Conservation (phyloP, 208 protist species). For the Leishmania major region DNA sequence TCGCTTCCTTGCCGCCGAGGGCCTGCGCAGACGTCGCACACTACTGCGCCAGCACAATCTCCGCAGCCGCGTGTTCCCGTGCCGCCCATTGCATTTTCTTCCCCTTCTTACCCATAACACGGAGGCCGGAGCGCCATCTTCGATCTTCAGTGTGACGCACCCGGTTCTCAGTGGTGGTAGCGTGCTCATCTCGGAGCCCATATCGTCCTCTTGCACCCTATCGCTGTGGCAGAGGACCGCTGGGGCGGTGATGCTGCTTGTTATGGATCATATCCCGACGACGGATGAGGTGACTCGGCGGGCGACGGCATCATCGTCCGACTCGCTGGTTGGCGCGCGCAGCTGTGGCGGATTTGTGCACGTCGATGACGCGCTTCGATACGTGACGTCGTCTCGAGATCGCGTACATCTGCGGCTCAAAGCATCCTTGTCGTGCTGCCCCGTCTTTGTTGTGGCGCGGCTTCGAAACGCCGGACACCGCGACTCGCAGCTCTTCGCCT, state of each 20-base stretch:
- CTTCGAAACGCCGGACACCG: conserved; percentile 9
- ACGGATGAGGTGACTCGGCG: conserved; percentile 13
- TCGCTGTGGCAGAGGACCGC: conserved; percentile 32
- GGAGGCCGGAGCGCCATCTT: not conserved
- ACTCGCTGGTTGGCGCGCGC: conserved; percentile 11
- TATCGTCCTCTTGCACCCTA: conserved; percentile 40
- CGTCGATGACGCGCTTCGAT: conserved; percentile 21
- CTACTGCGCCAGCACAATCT: conserved; percentile 21
- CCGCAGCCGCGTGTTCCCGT: conserved; percentile 8
- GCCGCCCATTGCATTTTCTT: conserved; percentile 30
- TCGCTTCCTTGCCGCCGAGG: conserved; percentile 6
- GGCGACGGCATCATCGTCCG: not conserved
- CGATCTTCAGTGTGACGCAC: conserved; percentile 4
- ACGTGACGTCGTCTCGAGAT: conserved; percentile 13
- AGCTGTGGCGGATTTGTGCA: conserved; percentile 32
- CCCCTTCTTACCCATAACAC: not conserved
- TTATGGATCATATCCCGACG: conserved; percentile 25
- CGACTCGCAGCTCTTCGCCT: conserved; percentile 25
- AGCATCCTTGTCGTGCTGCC: not conserved
- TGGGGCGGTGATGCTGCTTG: conserved; percentile 8
- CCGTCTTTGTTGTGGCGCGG: conserved; percentile 25
- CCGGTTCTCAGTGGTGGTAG: conserved; percentile 7
- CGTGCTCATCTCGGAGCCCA: conserved; percentile 50
- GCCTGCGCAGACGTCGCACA: conserved; percentile 12
- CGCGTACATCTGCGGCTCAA: conserved; percentile 21